Base-by-base conservation (phyloP, 495 filamentous ascomycete species). In the Penicillium dipodomyicola region DNA sequence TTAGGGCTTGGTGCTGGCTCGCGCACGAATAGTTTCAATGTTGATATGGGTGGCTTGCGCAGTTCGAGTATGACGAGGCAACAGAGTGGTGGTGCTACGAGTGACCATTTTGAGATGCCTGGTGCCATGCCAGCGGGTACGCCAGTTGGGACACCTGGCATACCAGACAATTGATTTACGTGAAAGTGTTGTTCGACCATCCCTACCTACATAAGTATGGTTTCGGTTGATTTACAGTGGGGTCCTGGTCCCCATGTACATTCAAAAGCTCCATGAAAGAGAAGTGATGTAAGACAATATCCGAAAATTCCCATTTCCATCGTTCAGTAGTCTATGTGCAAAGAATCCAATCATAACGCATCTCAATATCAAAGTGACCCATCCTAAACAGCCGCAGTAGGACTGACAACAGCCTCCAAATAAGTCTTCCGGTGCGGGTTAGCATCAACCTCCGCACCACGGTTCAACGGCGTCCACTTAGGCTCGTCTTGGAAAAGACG, bases 401-500 rank as follows among this genome's bases (percentile, higher is more conserved):
- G 23, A 22, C 49, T 56, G 50, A 56, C 30, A n/a, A 70, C 46
- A 14, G 61, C 70, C 50, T 79, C 74, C 12, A 92, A 65, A 68
- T 97, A 97, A 23, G 82, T 82, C 80, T 89, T 82, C 17, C 94
- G 85, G 65, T 86, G 87, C 32, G 75, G 73, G 71, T 96, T 98
- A 52, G 65, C 71, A 72, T 96, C 90, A 54, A 96, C 77, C 40
- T 95, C 91, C 11, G 73, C 78, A 1, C 82, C 82, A 42, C 95
- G 82, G 72, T 96, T 96, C 64, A 98, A 72, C 15, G 94, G 90
- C 55, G 92, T 97, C 94, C 94, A 98, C 76, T 96, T 96, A 40
- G 94, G 95, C 77, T 97, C 92, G 54, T 97, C 94, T 79, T 97
- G 92, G 84, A 97, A 98, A 50, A 98, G 82, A 39, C 94, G 84